Conservation (phyloP, 371 early-diverging fungal species). For the Mucor racemosus region DNA sequence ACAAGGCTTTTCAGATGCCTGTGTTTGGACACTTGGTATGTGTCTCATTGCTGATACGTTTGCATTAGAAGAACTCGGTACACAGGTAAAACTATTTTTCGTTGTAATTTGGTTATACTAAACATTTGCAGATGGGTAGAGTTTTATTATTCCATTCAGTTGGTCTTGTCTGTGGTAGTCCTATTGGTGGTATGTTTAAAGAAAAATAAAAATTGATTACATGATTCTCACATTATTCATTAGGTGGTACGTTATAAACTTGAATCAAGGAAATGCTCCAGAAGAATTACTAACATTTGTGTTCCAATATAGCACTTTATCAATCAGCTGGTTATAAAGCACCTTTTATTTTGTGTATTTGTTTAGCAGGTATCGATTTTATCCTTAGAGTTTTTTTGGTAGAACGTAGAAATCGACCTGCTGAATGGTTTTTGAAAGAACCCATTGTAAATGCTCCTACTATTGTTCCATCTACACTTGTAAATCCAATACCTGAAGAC, state of each 20-base stretch:
- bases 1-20: conserved; percentile 63
- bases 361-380: conserved; percentile 55
- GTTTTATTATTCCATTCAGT: conserved; percentile 57
- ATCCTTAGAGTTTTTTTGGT: conserved; percentile 44
- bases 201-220: neutral
- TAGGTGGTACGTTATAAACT: conserved; percentile 7
- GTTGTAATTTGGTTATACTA: neutral
- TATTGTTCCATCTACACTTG: neutral
- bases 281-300: too few species aligned
- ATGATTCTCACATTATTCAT: neutral
- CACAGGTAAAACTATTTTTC: conserved; percentile 24
- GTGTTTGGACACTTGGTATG: conserved; percentile 60
- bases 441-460: neutral
- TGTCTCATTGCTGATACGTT: conserved; percentile 60
- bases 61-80: conserved; percentile 54
- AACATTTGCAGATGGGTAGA: conserved; percentile 49
- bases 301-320: conserved; percentile 35
- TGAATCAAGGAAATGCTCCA: too few species aligned
- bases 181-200: conserved; percentile 49
- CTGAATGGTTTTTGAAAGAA: conserved; percentile 22
- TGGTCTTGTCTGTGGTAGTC: conserved; percentile 60
- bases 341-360: conserved; percentile 69
- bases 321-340: conserved; percentile 60
- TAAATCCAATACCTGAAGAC: neutral
- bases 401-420: conserved; percentile 39